Conservation (phyloP, 192 early-diverging fungal species). For the Coemansia sp. region DNA sequence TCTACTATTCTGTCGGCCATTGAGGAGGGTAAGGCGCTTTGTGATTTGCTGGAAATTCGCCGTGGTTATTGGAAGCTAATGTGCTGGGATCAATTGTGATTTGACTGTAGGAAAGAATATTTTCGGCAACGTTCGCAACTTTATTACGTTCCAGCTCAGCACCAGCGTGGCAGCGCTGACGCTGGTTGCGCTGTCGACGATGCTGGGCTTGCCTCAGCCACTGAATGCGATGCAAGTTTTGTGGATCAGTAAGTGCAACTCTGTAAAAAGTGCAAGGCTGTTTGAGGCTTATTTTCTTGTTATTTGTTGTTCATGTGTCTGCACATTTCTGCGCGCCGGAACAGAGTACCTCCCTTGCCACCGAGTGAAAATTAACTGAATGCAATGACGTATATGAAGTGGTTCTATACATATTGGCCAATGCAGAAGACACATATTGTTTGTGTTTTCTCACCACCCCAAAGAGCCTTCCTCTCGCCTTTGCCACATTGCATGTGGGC, state of each 20-base stretch:
- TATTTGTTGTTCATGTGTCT: background rate
- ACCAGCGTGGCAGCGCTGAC: slow-evolving; percentile 90
- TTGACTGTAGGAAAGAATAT: slow-evolving; percentile 69
- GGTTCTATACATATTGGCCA: slow-evolving; percentile 1
- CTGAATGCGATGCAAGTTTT: slow-evolving; percentile 98
- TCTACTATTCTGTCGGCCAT: slow-evolving; percentile 90
- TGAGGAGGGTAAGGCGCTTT: slow-evolving; percentile 73
- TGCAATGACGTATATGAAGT: background rate
- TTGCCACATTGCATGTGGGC: background rate
- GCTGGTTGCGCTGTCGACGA: slow-evolving; percentile 81
- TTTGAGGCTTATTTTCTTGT: background rate
- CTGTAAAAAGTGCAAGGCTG: slow-evolving; percentile 36
- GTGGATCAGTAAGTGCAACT: slow-evolving; percentile 72
- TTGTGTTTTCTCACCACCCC: too few relatives aligned
- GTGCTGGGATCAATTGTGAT: background rate
- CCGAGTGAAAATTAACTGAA: background rate
- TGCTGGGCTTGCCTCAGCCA: slow-evolving; percentile 85
- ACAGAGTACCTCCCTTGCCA: background rate
- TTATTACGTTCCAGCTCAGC: slow-evolving; percentile 93
- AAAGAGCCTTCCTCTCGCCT: background rate
- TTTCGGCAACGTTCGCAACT: slow-evolving; percentile 97
- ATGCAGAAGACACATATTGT: background rate
- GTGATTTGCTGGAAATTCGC: background rate
- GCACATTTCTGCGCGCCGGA: slow-evolving; percentile 4
- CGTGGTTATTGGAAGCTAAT: background rate